These are phyloP conservation scores for Podila horticola DNA, from an alignment of 192 early-diverging fungal genomes.

Conservation along the genomic window DNA sequence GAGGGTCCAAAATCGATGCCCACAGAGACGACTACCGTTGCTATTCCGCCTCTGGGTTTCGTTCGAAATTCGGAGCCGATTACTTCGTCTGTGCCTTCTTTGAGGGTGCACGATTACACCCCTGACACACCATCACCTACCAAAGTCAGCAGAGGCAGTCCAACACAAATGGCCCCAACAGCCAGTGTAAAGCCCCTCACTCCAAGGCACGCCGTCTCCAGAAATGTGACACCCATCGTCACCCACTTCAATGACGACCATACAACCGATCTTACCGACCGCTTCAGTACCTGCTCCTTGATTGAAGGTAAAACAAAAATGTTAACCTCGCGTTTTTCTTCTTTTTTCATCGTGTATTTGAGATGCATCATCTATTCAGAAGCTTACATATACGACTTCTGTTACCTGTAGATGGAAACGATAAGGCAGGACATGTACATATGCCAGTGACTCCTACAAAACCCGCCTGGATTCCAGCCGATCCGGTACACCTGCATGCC, in stretches of 20 bases:
- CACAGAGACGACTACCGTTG: neutral
- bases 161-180: neutral
- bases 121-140: no score
- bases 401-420: neutral
- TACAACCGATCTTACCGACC: neutral
- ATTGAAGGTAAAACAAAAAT: neutral
- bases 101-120: neutral
- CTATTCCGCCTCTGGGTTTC: neutral
- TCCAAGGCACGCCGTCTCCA: neutral
- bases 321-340: no score
- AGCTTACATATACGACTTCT: no score
- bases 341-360: no score
- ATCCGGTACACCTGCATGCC: neutral
- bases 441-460: neutral
- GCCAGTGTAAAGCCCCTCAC: neutral
- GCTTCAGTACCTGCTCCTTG: neutral
- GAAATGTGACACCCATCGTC: neutral
- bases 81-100: neutral
- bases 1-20: constrained; percentile 19
- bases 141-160: neutral
- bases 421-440: neutral
- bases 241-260: neutral
- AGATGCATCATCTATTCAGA: no score
- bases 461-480: neutral
- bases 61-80: neutral